These are phyloP conservation scores for Solanum clarkiae DNA, from an alignment of 257 asterid species.

Conservation along the genomic window DNA sequence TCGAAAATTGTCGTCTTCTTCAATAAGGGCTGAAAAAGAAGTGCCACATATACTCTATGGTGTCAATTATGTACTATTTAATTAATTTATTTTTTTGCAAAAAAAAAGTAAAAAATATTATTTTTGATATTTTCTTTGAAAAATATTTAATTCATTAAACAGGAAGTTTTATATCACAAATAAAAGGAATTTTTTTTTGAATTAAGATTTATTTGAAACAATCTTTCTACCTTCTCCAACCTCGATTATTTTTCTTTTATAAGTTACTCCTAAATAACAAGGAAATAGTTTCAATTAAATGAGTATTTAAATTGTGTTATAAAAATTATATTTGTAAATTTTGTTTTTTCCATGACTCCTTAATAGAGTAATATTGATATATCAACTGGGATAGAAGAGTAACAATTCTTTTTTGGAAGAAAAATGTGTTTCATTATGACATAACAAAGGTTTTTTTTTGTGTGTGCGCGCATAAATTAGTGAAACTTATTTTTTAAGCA, in stretches of 20 bases:
- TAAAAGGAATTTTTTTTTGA: background rate
- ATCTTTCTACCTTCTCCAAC: background rate
- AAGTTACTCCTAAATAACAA: too few relatives aligned
- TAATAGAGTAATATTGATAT: too few relatives aligned
- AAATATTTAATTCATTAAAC: background rate
- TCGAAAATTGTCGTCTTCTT: background rate
- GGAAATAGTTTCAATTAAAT: background rate
- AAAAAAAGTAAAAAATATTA: too few relatives aligned
- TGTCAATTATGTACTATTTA: background rate
- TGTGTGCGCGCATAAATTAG: background rate
- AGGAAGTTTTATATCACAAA: background rate
- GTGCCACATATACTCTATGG: background rate
- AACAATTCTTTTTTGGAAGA: too few relatives aligned
- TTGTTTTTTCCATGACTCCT: too few relatives aligned
- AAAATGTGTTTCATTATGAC: too few relatives aligned
- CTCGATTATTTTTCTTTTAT: too few relatives aligned
- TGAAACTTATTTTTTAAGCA: too few relatives aligned
- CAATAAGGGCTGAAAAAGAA: background rate
- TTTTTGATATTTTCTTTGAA: background rate
- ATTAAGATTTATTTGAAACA: rapidly evolving
- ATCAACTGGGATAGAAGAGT: too few relatives aligned
- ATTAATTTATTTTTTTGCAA: background rate
- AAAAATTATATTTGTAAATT: too few relatives aligned
- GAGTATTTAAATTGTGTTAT: too few relatives aligned
- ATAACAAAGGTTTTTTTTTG: too few relatives aligned